Conservation (phyloP, 306 rosid genomes). For the Malus domestica region DNA sequence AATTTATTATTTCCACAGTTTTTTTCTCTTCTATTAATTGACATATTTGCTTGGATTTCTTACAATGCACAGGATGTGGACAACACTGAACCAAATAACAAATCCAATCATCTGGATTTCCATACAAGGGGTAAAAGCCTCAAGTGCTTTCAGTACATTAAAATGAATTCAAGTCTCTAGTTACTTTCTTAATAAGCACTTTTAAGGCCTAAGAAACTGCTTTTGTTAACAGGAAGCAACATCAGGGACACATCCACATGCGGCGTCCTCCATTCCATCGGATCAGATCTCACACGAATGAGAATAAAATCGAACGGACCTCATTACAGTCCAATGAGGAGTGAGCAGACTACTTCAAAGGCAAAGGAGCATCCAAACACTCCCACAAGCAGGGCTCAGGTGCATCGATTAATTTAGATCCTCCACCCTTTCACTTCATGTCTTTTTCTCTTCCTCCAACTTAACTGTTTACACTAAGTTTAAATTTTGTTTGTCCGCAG, state of each 20-base stretch:
- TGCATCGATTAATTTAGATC: constrained; percentile 12
- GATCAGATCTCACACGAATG: constrained; percentile 96
- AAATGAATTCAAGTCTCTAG: neutral
- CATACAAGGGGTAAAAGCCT: constrained; percentile 31
- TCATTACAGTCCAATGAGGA: constrained; percentile 37
- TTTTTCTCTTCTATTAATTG: neutral
- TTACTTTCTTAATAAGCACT: neutral
- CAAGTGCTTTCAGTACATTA: neutral
- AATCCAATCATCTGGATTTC: constrained; percentile 22
- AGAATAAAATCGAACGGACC: constrained; percentile 43
- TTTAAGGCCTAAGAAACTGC: constrained; percentile 6
- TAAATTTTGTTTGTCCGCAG: constrained; percentile 30
- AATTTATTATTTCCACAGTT: neutral
- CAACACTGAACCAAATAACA: constrained; percentile 35
- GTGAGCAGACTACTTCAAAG: constrained; percentile 43
- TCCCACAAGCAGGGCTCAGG: constrained; percentile 71
- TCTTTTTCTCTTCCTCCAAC: neutral
- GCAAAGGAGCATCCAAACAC: constrained; percentile 51
- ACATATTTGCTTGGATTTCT: neutral
- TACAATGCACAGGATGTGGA: constrained; percentile 52
- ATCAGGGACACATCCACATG: constrained; percentile 60
- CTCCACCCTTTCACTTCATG: neutral
- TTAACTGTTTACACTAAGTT: neutral
- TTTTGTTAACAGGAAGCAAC: constrained; percentile 42
- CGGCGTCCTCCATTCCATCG: constrained; percentile 77